phyloP scores from a whole-genome alignment of 2,329 filamentous ascomycete genomes.

The Talaromyces piceae region DNA sequence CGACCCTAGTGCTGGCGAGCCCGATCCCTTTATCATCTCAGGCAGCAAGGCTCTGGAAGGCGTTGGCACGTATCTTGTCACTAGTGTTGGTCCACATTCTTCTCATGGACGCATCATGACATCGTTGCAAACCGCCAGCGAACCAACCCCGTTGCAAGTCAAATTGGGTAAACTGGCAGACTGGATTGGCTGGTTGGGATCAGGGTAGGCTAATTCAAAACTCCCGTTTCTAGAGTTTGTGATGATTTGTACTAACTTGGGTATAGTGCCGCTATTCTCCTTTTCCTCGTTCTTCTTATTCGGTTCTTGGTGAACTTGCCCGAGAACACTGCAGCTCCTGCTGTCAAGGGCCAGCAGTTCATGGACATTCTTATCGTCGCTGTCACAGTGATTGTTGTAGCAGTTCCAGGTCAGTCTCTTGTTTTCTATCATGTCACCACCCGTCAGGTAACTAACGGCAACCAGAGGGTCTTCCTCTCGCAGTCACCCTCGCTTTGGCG shows the following conservation, averaged over 20 bases:
- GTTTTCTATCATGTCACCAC: not conserved
- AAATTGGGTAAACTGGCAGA: slow-evolving; percentile 69
- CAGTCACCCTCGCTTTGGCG: slow-evolving; percentile 68
- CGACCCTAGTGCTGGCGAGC: slow-evolving; percentile 44
- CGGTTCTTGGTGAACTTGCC: slow-evolving; percentile 67
- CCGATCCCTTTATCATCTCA: slow-evolving; percentile 72
- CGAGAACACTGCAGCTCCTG: slow-evolving; percentile 47
- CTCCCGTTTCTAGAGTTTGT: too few species aligned
- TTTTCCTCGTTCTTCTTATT: slow-evolving; percentile 82
- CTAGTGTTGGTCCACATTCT: slow-evolving; percentile 65
- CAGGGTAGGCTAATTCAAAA: slow-evolving; percentile 38
- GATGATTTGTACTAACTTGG: not conserved
- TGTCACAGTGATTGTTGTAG: slow-evolving; percentile 72
- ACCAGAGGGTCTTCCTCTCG: slow-evolving; percentile 63
- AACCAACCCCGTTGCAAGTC: slow-evolving; percentile 68
- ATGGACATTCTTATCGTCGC: slow-evolving; percentile 71
- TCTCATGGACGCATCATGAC: slow-evolving; percentile 70
- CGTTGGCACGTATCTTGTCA: slow-evolving; percentile 66
- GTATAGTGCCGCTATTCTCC: slow-evolving; percentile 56
- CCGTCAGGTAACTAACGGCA: slow-evolving; percentile 11
- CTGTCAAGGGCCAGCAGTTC: slow-evolving; percentile 71
- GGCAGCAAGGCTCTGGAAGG: slow-evolving; percentile 72
- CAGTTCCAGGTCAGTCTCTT: slow-evolving; percentile 49
- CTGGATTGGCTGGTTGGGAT: slow-evolving; percentile 68
- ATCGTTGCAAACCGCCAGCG: slow-evolving; percentile 64